These are phyloP conservation scores for Tuber calosporum DNA, from an alignment of 495 filamentous ascomycete genomes.

Conservation along the genomic window DNA sequence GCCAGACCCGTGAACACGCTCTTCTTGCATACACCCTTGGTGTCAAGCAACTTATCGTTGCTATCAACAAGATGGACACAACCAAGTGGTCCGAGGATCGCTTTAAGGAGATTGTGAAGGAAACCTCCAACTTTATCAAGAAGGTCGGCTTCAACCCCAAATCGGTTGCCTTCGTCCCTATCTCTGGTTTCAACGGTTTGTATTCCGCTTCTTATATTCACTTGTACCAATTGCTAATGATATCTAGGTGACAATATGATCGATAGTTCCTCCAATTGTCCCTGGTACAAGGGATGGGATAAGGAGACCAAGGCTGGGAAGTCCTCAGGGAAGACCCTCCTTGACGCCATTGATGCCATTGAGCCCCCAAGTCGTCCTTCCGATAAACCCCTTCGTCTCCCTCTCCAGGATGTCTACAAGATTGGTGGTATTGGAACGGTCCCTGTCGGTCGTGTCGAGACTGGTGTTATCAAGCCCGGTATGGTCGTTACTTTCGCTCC, in stretches of 20 bases:
- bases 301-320: conserved; percentile 96
- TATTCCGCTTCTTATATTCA: neutral
- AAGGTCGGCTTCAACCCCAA: conserved; percentile 99
- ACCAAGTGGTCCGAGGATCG: conserved; percentile 94
- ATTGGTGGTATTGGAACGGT: conserved; percentile 99
- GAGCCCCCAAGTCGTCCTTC: conserved; percentile 87
- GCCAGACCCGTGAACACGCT: conserved; percentile 99
- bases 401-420: conserved; percentile 99
- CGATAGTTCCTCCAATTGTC: conserved; percentile 81
- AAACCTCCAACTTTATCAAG: conserved; percentile 99
- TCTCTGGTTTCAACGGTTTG: conserved; percentile 95
- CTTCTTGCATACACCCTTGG: conserved; percentile 99
- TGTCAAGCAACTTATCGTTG: conserved; percentile 99
- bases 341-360: conserved; percentile 97
- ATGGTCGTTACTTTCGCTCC: conserved; percentile 98
- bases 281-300: conserved; percentile 99
- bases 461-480: conserved; percentile 92
- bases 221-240: conserved; percentile 9
- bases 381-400: conserved; percentile 97
- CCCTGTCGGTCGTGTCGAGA: conserved; percentile 99
- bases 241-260: conserved; percentile 84
- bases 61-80: conserved; percentile 99
- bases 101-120: conserved; percentile 99
- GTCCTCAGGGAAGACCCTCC: conserved; percentile 88
- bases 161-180: conserved; percentile 93